Evolutionary conservation across 2,329 filamentous ascomycete species (phyloP), one percentile per base, ranked within the genome.

Genomic region (Paracorniculantispora psalliotae): DNA sequence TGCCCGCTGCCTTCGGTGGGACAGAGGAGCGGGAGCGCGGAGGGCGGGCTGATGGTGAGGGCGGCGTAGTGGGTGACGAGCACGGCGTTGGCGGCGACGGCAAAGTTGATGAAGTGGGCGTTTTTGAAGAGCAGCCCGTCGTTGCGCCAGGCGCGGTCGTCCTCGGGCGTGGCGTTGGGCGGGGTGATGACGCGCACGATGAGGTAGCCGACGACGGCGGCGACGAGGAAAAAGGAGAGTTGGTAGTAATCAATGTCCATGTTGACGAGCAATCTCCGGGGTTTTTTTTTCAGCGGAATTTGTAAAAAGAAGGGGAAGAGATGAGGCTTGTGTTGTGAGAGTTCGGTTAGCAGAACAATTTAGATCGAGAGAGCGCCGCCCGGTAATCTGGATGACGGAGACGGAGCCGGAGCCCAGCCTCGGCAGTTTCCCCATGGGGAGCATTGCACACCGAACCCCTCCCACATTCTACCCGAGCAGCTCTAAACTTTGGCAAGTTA

Each of bases 141-240:
- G 47, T 30, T 37, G 19, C 37, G n/a, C 56, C 56, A 58, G 4
- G 48, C 56, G 12, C 47, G 56, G 25, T 48, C 53, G 25, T 48
- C 53, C 6, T n/a, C 19, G 8, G 56, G 56, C 37, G 47, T 58
- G 15, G 19, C 37, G 56, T 58, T 58, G 2, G 56, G 56, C 47
- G 56, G 56, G 4, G 28, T 46, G 26, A 46, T 58, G 47, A 37
- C 47, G 47, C 47, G 47, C 26, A 51, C 47, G 12, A 26, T 37
- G 15, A 52, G 56, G 47, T 25, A 52, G 13, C 56, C 47, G 47
- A 19, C 17, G 2, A 37, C 19, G 21, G 43, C 33, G 30, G 43
- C 35, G 1, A 46, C 46, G n/a, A 8, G 19, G 47, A 44, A 26
- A 17, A 51, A 58, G 47, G 56, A 44, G 8, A 58, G 26, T 28